Conservation (phyloP, 2,329 filamentous ascomycete species). For the Fusarium incarnatum region DNA sequence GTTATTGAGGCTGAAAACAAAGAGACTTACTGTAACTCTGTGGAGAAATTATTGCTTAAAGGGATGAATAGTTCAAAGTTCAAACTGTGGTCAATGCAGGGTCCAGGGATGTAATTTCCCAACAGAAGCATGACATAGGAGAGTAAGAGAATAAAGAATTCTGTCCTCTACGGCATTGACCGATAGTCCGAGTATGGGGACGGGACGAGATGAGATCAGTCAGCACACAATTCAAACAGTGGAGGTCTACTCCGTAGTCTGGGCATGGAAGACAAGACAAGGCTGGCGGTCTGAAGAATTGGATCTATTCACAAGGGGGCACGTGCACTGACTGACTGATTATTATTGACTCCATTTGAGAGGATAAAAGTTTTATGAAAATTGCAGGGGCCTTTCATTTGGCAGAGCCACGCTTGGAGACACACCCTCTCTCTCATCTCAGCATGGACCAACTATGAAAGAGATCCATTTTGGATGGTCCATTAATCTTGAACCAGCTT, state of each 20-base stretch:
- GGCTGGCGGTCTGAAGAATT: constrained; percentile 5
- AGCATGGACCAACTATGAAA: constrained; percentile 8
- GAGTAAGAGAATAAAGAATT: constrained; percentile 37
- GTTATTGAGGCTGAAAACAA: constrained; percentile 35
- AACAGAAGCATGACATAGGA: constrained; percentile 47
- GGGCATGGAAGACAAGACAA: too few species aligned
- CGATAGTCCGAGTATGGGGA: background rate
- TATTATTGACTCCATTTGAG: background rate
- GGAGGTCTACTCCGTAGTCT: too few species aligned
- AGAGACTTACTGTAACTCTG: constrained; percentile 1
- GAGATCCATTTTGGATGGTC: background rate
- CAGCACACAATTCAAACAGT: background rate
- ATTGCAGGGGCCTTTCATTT: constrained; percentile 22
- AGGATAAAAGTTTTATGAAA: constrained; percentile 17
- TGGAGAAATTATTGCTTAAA: constrained; percentile 32
- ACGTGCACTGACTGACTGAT: constrained; percentile 20
- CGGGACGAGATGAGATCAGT: background rate
- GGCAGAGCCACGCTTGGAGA: constrained; percentile 3
- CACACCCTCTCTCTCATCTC: constrained; percentile 16
- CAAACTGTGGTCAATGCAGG: constrained; percentile 40
- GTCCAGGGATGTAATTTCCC: constrained; percentile 44
- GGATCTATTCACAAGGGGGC: constrained; percentile 28
- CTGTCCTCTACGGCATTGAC: background rate
- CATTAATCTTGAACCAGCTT: background rate
- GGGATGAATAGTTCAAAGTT: constrained; percentile 33